Evolutionary conservation across 2,329 filamentous ascomycete species (phyloP).

Genomic region (Penicillium sp.): DNA sequence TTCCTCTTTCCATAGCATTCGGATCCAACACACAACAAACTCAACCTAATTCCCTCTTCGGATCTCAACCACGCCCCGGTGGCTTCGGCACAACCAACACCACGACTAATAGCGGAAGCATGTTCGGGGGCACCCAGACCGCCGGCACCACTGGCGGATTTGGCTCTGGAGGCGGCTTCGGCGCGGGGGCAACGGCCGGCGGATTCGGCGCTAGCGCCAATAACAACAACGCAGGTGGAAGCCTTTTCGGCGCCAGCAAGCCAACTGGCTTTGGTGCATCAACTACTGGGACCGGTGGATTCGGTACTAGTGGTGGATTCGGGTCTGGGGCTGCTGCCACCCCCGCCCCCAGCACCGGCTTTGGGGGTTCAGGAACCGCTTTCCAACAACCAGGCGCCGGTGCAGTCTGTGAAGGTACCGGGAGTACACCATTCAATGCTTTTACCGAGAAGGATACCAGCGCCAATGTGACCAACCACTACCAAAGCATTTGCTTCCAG

Average conservation of each 20-base stretch:
- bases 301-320: conserved; percentile 34
- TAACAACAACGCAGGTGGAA: conserved; percentile 29
- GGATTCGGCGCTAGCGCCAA: conserved; percentile 31
- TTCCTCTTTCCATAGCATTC: conserved; percentile 33
- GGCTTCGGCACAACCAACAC: conserved; percentile 36
- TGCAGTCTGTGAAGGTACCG: conserved; percentile 49
- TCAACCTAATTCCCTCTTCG: conserved; percentile 39
- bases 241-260: conserved; percentile 43
- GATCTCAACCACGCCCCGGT: conserved; percentile 32
- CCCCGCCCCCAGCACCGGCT: conserved; percentile 26
- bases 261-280: conserved; percentile 23
- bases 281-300: conserved; percentile 19
- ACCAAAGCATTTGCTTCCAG: conserved; percentile 53
- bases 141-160: conserved; percentile 32
- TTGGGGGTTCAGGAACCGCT: conserved; percentile 46
- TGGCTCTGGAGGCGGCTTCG: conserved; percentile 32
- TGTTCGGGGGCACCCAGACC: conserved; percentile 35
- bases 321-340: conserved; percentile 18
- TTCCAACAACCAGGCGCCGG: conserved; percentile 33
- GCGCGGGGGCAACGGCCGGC: conserved; percentile 22
- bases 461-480: conserved; percentile 45
- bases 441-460: conserved; percentile 49
- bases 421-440: conserved; percentile 47
- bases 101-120: conserved; percentile 26
- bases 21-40: conserved; percentile 37